Base-by-base conservation (phyloP, 768 basidiomycete species). In the Gymnopilus dilepis region DNA sequence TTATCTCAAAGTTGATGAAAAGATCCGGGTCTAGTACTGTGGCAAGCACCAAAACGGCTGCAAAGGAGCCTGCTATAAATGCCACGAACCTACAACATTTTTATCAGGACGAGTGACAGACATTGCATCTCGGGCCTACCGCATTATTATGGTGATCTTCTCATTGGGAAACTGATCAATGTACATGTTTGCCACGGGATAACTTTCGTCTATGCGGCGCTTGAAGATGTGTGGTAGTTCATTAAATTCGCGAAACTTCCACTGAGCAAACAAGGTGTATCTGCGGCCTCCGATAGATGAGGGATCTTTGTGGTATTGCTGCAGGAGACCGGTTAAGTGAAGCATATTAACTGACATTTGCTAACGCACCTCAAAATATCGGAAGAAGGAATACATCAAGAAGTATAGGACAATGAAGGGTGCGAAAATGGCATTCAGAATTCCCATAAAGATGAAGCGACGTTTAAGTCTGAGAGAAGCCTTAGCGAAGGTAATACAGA, bases 241-340 rank as follows among this genome's bases (percentile, higher is more conserved):
- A 72, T 99, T 99, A 81, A 98, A 99, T 73, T 99, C 97, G 58
- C 97, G 85, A 72, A 99, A 99, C 72, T 98, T 99, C 97, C 97
- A 99, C 62, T 94, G 89, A 4, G 96, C 96, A 62, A 91, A 96
- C 0, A 89, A 91, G 0, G 97, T 99, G 70, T 99, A 99, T 58
- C 91, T 85, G 31, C 97, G 88, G 11, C 91, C 88, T 37, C 95
- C 92, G 51, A 99, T 94, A 1, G 94, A 89, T 0, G 97, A 98
- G 1, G 97, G 97, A 70, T 99, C 95, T 76, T 97, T 97, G 84
- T 94, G 97, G 70, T 98, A 99, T 82, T 99, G 96, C 97, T 99
- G 67, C 15, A 52, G 42, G 55, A 62, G 34, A 28, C 33, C 41
- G 56, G 61, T 40, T 17, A 22, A 37, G 28, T 22, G 53, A 15